These are phyloP conservation scores for Yamadazyma sp. DNA, from an alignment of 805 yeast genomes.

Conservation along the genomic window DNA sequence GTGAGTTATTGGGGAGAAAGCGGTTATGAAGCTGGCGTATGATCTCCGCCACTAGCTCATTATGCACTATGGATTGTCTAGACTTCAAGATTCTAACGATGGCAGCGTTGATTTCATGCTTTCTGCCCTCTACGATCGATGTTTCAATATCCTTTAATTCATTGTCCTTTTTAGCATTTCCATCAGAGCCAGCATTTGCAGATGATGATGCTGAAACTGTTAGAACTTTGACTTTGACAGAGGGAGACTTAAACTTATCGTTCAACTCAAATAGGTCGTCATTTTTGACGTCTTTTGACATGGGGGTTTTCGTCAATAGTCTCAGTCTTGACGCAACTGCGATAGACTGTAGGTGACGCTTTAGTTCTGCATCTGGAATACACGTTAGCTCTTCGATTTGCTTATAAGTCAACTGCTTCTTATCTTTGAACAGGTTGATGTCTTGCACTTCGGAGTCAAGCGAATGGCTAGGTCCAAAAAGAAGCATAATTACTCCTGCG, in stretches of 20 bases:
- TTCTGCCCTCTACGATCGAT: conserved; percentile 61
- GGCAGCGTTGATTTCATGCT: conserved; percentile 76
- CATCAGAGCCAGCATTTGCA: conserved; percentile 10
- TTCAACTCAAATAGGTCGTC: conserved; percentile 69
- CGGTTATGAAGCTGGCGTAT: conserved; percentile 57
- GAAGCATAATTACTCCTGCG: conserved; percentile 73
- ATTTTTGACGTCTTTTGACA: conserved; percentile 65
- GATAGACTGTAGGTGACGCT: conserved; percentile 77
- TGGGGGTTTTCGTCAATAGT: conserved; percentile 70
- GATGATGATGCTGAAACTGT: conserved; percentile 48
- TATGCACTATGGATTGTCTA: conserved; percentile 58
- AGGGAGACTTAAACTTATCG: conserved; percentile 64
- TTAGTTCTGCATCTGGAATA: conserved; percentile 71
- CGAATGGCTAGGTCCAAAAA: conserved; percentile 51
- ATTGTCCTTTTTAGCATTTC: conserved; percentile 36
- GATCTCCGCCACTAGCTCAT: conserved; percentile 65
- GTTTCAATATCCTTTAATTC: conserved; percentile 56
- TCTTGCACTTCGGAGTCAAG: conserved; percentile 23
- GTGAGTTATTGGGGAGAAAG: conserved; percentile 66
- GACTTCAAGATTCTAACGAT: conserved; percentile 86
- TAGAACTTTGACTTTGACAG: conserved; percentile 69
- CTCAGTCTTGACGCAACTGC: conserved; percentile 81
- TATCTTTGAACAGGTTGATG: conserved; percentile 46
- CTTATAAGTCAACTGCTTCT: conserved; percentile 52
- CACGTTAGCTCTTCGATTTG: conserved; percentile 66